A percentile compares a stretch with the other conserved stretches of the same genome.
Evolutionary conservation across 2,329 filamentous ascomycete genomes (phyloP).

Genomic region (Penicillium freii): DNA sequence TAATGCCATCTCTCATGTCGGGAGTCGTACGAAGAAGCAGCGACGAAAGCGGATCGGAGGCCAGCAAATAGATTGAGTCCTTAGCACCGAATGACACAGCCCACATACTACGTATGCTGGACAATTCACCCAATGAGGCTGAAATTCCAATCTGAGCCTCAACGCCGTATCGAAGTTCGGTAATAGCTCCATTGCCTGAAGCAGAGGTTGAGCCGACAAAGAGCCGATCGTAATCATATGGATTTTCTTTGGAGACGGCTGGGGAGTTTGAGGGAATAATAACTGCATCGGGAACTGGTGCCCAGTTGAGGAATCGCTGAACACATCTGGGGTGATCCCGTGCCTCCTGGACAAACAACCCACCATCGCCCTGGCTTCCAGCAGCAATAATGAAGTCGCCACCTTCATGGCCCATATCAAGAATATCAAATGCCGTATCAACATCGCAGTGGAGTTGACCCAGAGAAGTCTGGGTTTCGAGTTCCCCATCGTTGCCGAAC

Average conservation of each 20-base stretch:
- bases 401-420: conserved; percentile 60
- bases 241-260: conserved; percentile 19
- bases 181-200: conserved; percentile 57
- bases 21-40: conserved; percentile 40
- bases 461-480: conserved; percentile 57
- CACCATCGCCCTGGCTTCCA: conserved; percentile 74
- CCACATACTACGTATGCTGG: conserved; percentile 46
- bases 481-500: conserved; percentile 56
- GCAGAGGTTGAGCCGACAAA: conserved; percentile 68
- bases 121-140: conserved; percentile 41
- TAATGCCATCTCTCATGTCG: conserved; percentile 39
- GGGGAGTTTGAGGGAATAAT: conserved; percentile 28
- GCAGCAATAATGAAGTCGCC: conserved; percentile 78
- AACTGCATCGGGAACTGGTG: conserved; percentile 51
- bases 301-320: conserved; percentile 63
- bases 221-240: conserved; percentile 52
- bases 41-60: conserved; percentile 44
- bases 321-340: conserved; percentile 55
- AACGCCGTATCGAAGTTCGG: conserved; percentile 68
- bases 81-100: conserved; percentile 36
- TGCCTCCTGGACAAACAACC: conserved; percentile 68
- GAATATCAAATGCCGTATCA: conserved; percentile 74
- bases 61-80: conserved; percentile 40
- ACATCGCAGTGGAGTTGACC: conserved; percentile 71
- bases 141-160: conserved; percentile 62